Base-by-base conservation (phyloP, 805 yeast genomes). In the Saccharomyces jurei region DNA sequence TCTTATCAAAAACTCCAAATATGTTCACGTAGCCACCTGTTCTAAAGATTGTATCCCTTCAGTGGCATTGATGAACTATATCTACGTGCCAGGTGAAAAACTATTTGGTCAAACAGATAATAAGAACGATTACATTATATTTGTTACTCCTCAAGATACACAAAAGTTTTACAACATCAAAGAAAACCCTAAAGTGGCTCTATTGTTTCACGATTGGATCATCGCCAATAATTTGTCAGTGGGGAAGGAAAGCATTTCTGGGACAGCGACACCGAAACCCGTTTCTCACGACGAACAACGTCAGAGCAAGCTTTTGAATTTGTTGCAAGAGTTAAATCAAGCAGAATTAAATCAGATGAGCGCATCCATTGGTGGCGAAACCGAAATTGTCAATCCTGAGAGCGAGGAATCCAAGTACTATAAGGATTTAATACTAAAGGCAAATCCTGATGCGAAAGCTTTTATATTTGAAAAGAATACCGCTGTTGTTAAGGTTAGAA, bases 121-220 rank as follows among this genome's bases (percentile, higher is more conserved):
- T 41, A 67, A 63, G 21, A 49, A 54, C 6, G 51, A 53, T 31
- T 78, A 76, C 59, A 80, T 90, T 50, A 80, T 92, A 17, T 74
- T 91, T 54, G 82, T 96, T 2, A 83, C 96, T 1, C 83, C 84
- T 1, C 80, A 78, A 55, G 71, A 78, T 52, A 89, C 97, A 9
- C 81, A 82, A 56, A 92, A 91, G 71, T 88, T 79, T 69, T 71
- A 77, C 36, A 91, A 92, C 70, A 80, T 92, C 51, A 58, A 68
- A 13, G 70, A 71, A 41, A 92, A 92, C 66, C 90, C 92, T 8
- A 77, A 81, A 46, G 96, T 92, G 5, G 86, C 96, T 0, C 67
- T 92, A 48, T 75, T 92, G 56, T 82, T 92, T 47, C 98, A 92
- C 67, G 98, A 92, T 63, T 91, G 97, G 97, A 80, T 86, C 14